These are phyloP conservation scores for Flaveria linearis DNA, from an alignment of 129 eudicot species.

Conservation along the genomic window DNA sequence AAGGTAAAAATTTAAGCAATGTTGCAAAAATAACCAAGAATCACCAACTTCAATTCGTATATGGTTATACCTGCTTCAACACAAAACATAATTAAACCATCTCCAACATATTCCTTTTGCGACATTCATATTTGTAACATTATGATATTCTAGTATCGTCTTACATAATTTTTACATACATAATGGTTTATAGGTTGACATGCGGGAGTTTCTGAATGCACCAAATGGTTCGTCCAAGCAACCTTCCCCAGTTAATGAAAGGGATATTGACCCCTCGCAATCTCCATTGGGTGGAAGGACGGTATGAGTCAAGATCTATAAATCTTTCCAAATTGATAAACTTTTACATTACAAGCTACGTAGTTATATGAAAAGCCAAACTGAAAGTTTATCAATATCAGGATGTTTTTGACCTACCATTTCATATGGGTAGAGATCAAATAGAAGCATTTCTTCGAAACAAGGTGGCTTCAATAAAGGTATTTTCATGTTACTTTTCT, in stretches of 20 bases:
- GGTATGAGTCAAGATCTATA: conserved; percentile 50
- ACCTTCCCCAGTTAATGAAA: conserved; percentile 54
- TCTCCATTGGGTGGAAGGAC: conserved; percentile 98
- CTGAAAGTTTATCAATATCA: conserved; percentile 31
- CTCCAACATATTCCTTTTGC: conserved; percentile 9
- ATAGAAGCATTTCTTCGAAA: conserved; percentile 92
- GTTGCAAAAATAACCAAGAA: neutral
- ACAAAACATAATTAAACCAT: neutral
- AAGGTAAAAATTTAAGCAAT: neutral
- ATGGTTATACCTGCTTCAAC: neutral
- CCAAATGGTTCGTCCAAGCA: conserved; percentile 77
- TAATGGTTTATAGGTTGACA: conserved; percentile 65
- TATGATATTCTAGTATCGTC: conserved; percentile 21
- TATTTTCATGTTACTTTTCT: conserved; percentile 25
- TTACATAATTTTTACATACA: conserved; percentile 13
- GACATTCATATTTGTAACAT: conserved; percentile 10
- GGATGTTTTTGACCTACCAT: conserved; percentile 98
- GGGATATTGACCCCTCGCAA: conserved; percentile 65
- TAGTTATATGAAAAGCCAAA: neutral
- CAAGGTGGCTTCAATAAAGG: conserved; percentile 91
- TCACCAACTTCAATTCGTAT: neutral
- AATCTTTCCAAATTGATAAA: conserved; percentile 3
- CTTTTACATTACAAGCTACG: neutral
- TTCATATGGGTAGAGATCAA: conserved; percentile 96
- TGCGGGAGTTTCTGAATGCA: conserved; percentile 92